Percentiles rank a stretch among this genome's conserved stretches.
Conservation (phyloP, 2,329 filamentous ascomycete genomes). For the Ophiostoma tasmaniense region DNA sequence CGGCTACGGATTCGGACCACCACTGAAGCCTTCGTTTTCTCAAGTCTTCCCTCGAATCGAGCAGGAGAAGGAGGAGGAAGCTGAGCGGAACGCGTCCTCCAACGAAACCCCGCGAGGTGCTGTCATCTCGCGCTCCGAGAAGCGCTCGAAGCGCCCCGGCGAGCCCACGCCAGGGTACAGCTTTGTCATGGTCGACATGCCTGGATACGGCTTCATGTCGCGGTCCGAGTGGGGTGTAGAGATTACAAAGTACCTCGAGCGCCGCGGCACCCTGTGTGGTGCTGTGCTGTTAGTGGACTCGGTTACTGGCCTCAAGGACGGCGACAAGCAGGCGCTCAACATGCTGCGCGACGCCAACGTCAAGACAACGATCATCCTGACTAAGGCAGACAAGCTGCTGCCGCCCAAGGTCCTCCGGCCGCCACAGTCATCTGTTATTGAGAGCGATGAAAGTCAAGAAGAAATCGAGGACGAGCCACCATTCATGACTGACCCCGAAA, state of each 20-base stretch:
- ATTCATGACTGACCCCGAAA: neutral
- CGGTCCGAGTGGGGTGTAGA: conserved; percentile 44
- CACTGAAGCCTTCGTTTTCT: conserved; percentile 19
- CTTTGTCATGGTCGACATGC: conserved; percentile 35
- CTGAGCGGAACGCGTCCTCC: neutral
- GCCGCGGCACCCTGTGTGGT: conserved; percentile 40
- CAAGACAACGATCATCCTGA: conserved; percentile 43
- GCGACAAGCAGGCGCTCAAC: conserved; percentile 40
- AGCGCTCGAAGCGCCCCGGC: conserved; percentile 17
- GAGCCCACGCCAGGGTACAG: conserved; percentile 38
- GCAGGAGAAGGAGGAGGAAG: conserved; percentile 10
- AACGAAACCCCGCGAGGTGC: conserved; percentile 5
- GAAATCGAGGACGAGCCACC: neutral
- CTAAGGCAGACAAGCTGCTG: conserved; percentile 46
- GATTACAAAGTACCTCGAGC: conserved; percentile 42
- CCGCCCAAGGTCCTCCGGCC: neutral
- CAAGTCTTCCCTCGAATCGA: conserved; percentile 20
- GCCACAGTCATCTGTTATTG: neutral
- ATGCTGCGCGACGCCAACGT: conserved; percentile 38
- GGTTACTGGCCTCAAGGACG: conserved; percentile 42
- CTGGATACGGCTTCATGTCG: conserved; percentile 30
- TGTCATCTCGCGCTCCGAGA: conserved; percentile 18
- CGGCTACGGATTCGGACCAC: conserved; percentile 45
- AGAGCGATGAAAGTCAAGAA: conserved; percentile 4
- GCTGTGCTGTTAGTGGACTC: conserved; percentile 47